phyloP scores from a whole-genome alignment of 192 early-diverging fungal genomes.

The Diversispora epigaea region DNA sequence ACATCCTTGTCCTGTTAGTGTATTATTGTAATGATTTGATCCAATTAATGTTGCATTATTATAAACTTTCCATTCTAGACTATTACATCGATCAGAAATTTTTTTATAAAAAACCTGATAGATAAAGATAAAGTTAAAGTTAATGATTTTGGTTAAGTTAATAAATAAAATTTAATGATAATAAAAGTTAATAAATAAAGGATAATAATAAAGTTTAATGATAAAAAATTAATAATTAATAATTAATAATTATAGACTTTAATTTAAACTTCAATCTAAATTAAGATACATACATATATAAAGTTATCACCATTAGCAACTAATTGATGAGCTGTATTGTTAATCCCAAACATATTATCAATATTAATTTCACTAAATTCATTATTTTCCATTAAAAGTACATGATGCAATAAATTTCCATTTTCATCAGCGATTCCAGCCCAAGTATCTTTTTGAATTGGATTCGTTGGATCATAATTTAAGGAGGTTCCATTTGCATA shows the following conservation, averaged over 20 bases:
- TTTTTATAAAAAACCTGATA: not conserved
- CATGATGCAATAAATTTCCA: conserved; percentile 3
- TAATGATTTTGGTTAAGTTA: too few relatives aligned
- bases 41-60: not conserved
- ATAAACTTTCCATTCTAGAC: not conserved
- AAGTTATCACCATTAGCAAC: not conserved
- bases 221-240: too few relatives aligned
- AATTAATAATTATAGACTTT: not conserved
- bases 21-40: not conserved
- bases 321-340: conserved; percentile 9
- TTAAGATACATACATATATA: conserved; percentile 1
- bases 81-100: not conserved
- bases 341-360: not conserved
- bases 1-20: not conserved
- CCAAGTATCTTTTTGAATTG: conserved; percentile 10
- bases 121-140: not conserved
- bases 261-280: not conserved
- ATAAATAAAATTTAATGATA: too few relatives aligned
- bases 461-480: not conserved
- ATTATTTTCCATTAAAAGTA: not conserved
- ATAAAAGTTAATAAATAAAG: too few relatives aligned
- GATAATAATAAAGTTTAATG: too few relatives aligned
- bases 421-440: conserved; percentile 10
- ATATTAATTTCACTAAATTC: not conserved
- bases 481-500: not conserved